Evolutionary conservation across 352 stramenopile species (phyloP).

Genomic region (Globisporangium heterothallicum): DNA sequence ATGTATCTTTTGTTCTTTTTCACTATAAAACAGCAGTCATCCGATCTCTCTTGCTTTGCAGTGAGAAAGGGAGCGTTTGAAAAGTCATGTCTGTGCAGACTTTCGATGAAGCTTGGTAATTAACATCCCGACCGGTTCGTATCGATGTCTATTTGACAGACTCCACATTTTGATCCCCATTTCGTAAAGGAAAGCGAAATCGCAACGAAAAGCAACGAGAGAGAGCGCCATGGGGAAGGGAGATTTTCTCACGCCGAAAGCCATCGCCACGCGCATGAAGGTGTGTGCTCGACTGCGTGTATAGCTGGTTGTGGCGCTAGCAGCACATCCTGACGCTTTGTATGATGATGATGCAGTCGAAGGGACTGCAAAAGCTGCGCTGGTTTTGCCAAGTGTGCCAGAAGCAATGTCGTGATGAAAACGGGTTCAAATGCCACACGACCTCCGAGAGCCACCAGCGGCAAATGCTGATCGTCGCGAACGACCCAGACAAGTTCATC

Average conservation of each 20-base stretch:
- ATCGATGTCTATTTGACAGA: no score
- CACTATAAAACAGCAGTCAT: no score
- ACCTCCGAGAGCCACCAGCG: slow-evolving; percentile 96
- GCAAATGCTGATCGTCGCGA: slow-evolving; percentile 98
- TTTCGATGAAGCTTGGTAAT: not conserved
- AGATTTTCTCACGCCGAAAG: slow-evolving; percentile 84
- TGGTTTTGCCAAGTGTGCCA: slow-evolving; percentile 99
- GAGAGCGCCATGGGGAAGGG: slow-evolving; percentile 62
- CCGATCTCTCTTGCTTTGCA: no score
- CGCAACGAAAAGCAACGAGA: not conserved
- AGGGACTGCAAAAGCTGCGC: slow-evolving; percentile 97
- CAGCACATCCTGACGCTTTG: no score
- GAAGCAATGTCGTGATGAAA: slow-evolving; percentile 99
- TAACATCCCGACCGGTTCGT: not conserved
- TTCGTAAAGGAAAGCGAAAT: not conserved
- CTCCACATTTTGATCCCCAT: not conserved
- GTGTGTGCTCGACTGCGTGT: slow-evolving; percentile 14
- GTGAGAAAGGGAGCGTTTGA: no score
- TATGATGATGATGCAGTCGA: slow-evolving; percentile 50
- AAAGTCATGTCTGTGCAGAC: no score
- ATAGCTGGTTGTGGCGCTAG: not conserved
- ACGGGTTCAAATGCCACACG: slow-evolving; percentile 99
- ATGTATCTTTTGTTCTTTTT: no score
- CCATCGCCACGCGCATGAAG: slow-evolving; percentile 86
- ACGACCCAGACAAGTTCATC: slow-evolving; percentile 94